Evolutionary conservation across 495 filamentous ascomycete species (phyloP).

Genomic region (Tetracladium setigerum): DNA sequence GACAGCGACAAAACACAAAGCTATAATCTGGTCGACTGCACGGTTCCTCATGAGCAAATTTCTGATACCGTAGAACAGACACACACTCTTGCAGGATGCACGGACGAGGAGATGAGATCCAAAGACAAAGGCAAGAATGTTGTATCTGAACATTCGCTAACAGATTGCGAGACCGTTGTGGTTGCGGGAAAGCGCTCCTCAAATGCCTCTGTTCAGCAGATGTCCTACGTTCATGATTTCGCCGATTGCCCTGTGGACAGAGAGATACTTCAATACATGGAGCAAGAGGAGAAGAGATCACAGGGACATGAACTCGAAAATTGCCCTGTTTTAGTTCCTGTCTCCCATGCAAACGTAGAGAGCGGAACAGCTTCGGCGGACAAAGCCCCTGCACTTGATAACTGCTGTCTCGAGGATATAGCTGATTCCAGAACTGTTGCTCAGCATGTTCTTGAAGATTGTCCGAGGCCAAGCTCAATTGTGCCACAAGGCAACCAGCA

Average conservation of each 20-base stretch:
- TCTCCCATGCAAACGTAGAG: not conserved
- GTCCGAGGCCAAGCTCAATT: not conserved
- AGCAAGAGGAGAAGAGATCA: slow-evolving; percentile 4
- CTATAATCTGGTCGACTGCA: no score
- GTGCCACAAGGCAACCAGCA: not conserved
- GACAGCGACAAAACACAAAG: no score
- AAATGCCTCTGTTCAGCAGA: slow-evolving; percentile 1
- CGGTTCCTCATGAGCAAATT: no score
- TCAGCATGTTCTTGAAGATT: not conserved
- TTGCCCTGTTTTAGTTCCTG: not conserved
- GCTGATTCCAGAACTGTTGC: not conserved
- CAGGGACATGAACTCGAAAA: not conserved
- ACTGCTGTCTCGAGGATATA: not conserved
- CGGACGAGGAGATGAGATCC: not conserved
- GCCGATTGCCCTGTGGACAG: slow-evolving; percentile 12
- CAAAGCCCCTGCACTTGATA: not conserved
- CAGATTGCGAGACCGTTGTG: not conserved
- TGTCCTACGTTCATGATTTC: slow-evolving; percentile 18
- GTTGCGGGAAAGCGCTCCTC: not conserved
- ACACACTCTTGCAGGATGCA: not conserved
- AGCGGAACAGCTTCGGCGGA: not conserved
- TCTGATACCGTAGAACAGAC: no score
- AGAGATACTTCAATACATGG: slow-evolving; percentile 12
- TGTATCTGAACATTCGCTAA: not conserved
- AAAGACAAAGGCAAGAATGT: not conserved